A percentile compares a stretch with the other conserved stretches of the same genome.
These are phyloP conservation scores for Candida orba DNA, from an alignment of 805 yeast species.

Conservation along the genomic window DNA sequence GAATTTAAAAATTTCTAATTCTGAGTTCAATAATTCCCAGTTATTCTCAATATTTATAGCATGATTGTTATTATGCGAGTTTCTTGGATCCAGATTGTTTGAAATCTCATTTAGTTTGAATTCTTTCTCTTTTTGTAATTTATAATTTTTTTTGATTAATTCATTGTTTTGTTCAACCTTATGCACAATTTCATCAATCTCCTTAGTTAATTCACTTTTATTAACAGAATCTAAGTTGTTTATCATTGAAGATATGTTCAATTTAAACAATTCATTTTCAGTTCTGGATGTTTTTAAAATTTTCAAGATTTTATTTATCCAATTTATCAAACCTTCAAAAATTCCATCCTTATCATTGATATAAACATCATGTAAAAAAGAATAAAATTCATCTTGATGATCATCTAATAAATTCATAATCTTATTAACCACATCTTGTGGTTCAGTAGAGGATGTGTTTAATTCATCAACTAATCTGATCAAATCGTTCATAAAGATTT, in stretches of 20 bases:
- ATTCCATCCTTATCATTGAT: slow-evolving; percentile 63
- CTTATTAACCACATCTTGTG: slow-evolving; percentile 59
- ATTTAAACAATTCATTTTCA: slow-evolving; percentile 24
- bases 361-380: slow-evolving; percentile 77
- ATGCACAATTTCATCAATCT: slow-evolving; percentile 32
- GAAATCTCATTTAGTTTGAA: no score
- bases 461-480: slow-evolving; percentile 46
- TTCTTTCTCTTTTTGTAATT: no score
- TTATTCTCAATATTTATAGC: slow-evolving; percentile 27
- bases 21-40: slow-evolving; percentile 37
- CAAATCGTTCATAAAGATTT: slow-evolving; percentile 61
- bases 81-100: slow-evolving; percentile 12
- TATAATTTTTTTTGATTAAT: slow-evolving; percentile 25
- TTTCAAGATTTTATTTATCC: slow-evolving; percentile 64
- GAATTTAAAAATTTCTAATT: slow-evolving; percentile 32
- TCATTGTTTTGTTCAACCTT: slow-evolving; percentile 30
- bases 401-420: slow-evolving; percentile 59
- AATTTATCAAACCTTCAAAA: slow-evolving; percentile 62
- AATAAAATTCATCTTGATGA: slow-evolving; percentile 67
- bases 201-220: slow-evolving; percentile 25
- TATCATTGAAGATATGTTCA: slow-evolving; percentile 39
- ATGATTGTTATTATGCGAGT: slow-evolving; percentile 15
- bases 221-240: slow-evolving; percentile 18
- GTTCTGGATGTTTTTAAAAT: slow-evolving; percentile 56
- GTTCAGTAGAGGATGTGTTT: slow-evolving; percentile 38